Conservation (phyloP, 2,329 filamentous ascomycete species). For the Botrytis paeoniae region DNA sequence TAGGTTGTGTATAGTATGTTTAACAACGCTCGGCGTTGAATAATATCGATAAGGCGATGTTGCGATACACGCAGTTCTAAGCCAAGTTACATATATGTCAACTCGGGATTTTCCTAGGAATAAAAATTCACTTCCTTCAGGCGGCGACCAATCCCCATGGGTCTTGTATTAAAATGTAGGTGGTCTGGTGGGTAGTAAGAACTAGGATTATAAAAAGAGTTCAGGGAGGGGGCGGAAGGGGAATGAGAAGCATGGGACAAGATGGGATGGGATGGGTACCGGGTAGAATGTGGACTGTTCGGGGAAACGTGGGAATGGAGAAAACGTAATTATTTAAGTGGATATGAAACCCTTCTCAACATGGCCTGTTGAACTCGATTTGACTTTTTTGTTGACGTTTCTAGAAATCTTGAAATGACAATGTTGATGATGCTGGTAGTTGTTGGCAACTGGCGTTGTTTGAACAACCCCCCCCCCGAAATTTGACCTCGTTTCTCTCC, state of each 20-base stretch:
- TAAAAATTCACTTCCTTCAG: constrained; percentile 11
- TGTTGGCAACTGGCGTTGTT: constrained; percentile 3
- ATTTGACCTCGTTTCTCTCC: background rate
- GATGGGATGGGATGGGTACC: background rate
- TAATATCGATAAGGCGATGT: constrained; percentile 21
- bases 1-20: background rate
- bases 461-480: background rate
- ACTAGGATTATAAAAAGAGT: constrained; percentile 6
- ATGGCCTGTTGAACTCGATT: background rate
- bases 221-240: constrained; percentile 3
- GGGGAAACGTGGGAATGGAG: constrained; percentile 16
- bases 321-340: background rate
- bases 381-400: background rate
- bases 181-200: constrained; percentile 5
- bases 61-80: constrained; percentile 3
- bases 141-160: constrained; percentile 17
- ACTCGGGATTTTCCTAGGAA: constrained; percentile 1
- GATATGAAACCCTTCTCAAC: background rate
- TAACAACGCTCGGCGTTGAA: constrained; percentile 1
- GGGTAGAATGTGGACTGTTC: constrained; percentile 11
- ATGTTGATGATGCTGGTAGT: background rate
- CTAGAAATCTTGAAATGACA: background rate
- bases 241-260: constrained; percentile 2
- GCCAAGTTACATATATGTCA: constrained; percentile 8
- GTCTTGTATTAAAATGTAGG: constrained; percentile 6